A percentile compares a stretch with the other conserved stretches of the same genome.
These are phyloP conservation scores for Ascobolus immersus DNA, from an alignment of 495 filamentous ascomycete genomes.

Conservation along the genomic window DNA sequence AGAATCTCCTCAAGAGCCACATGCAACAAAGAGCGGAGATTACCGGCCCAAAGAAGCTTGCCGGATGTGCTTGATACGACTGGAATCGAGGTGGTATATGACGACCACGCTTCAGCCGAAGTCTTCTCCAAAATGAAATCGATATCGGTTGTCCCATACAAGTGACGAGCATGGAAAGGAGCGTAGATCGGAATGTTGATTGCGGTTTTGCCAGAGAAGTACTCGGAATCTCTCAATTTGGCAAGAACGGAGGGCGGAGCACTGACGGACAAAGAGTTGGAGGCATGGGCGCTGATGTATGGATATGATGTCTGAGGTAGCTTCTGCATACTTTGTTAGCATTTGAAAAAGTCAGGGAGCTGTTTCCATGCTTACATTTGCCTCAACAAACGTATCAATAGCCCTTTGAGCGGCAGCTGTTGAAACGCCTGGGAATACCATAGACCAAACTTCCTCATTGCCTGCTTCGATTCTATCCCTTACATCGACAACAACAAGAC, in stretches of 20 bases:
- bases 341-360: not conserved
- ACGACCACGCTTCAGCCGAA: not conserved
- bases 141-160: slow-evolving; percentile 36
- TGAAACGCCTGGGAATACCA: slow-evolving; percentile 22
- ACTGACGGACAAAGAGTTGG: slow-evolving; percentile 47
- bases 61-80: not conserved
- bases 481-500: slow-evolving; percentile 30
- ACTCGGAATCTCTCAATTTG: slow-evolving; percentile 27
- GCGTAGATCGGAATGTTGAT: slow-evolving; percentile 47
- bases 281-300: slow-evolving; percentile 50
- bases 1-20: not conserved
- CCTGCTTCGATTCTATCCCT: slow-evolving; percentile 20
- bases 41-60: not conserved
- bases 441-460: slow-evolving; percentile 11
- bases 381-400: slow-evolving; percentile 27
- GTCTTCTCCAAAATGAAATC: slow-evolving; percentile 26
- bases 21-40: not conserved
- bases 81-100: not conserved
- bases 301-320: slow-evolving; percentile 34
- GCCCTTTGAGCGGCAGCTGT: slow-evolving; percentile 21
- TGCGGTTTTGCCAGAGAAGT: slow-evolving; percentile 27
- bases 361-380: slow-evolving; percentile 18
- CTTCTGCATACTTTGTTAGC: slow-evolving; percentile 19
- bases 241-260: slow-evolving; percentile 43
- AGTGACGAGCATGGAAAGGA: slow-evolving; percentile 56